Conservation (phyloP, 345 rosid species). For the Brassica incana region DNA sequence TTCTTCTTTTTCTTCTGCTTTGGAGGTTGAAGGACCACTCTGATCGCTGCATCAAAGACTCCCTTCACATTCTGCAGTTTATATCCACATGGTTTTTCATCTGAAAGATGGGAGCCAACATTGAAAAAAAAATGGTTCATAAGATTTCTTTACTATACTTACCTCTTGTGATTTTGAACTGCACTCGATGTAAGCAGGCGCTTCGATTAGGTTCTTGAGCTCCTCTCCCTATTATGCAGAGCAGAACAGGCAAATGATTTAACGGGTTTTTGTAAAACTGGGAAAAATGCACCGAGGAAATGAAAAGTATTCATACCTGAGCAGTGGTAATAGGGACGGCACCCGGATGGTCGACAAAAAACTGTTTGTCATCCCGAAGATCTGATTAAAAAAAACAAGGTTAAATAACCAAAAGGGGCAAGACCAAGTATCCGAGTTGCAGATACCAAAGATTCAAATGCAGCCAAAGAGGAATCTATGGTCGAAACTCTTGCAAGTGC, state of each 20-base stretch:
- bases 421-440: background rate
- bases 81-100: conserved; percentile 11
- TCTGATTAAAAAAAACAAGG: conserved; percentile 12
- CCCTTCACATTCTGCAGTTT: background rate
- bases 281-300: background rate
- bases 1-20: too few relatives aligned
- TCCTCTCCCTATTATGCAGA: conserved; percentile 73
- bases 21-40: too few relatives aligned
- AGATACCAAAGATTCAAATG: background rate
- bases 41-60: too few relatives aligned
- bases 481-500: too few relatives aligned
- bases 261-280: background rate
- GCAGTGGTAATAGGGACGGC: too few relatives aligned
- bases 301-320: background rate
- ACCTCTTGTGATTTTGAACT: conserved; percentile 72
- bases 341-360: too few relatives aligned
- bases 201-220: conserved; percentile 70
- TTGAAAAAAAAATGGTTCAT: background rate
- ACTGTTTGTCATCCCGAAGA: too few relatives aligned
- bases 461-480: too few relatives aligned
- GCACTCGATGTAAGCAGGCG: conserved; percentile 90
- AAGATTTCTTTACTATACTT: conserved; percentile 2
- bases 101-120: background rate
- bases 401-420: background rate
- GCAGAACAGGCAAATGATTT: background rate